Base-by-base conservation (phyloP, 495 filamentous ascomycete species). In the Bathelium albidoporum region DNA sequence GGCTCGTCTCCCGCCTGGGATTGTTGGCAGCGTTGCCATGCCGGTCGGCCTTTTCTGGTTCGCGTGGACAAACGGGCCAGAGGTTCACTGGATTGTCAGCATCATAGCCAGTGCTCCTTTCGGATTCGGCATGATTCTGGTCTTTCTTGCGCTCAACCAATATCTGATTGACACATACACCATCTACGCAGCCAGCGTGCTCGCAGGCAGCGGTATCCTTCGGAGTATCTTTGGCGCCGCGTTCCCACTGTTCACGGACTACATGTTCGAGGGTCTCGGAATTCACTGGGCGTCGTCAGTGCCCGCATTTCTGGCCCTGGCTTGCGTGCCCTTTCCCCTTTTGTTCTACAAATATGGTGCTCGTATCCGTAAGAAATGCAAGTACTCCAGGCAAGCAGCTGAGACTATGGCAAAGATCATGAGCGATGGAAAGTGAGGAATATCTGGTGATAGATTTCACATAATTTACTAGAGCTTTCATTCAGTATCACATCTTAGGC, bases 181-280 rank as follows among this genome's bases (percentile, higher is more conserved):
- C 60, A 68, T 67, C 41, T 77, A 77, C 31, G 76, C 84, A 0
- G 86, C 87, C 0, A 82, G 80, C 58, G 88, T 89, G 1, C 76
- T 89, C 11, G 87, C 85, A 0, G 86, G 87, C 1, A 89, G 88
- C 66, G 87, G 85, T 0, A 88, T 89, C 64, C 59, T 89, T 60
- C 71, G 86, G 26, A 84, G 81, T 28, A 72, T 82, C 31, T 87
- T 88, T 64, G 86, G 83, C 0, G 85, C 81, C 4, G 82, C 80
- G 14, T 89, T 89, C 68, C 86, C 85, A 32, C 73, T 90, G 9
- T 85, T 89, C 55, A 81, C 87, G 0, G 76, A 71, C 1, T 81
- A 80, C 14, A 79, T 90, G 80, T 89, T 85, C 60, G 78, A 83
- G 60, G 65, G 63, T 31, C 62, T 73, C 32, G 70, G 72, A 1